phyloP scores from a whole-genome alignment of 176 grass and related monocot species.

The Rhynchospora pubera region DNA sequence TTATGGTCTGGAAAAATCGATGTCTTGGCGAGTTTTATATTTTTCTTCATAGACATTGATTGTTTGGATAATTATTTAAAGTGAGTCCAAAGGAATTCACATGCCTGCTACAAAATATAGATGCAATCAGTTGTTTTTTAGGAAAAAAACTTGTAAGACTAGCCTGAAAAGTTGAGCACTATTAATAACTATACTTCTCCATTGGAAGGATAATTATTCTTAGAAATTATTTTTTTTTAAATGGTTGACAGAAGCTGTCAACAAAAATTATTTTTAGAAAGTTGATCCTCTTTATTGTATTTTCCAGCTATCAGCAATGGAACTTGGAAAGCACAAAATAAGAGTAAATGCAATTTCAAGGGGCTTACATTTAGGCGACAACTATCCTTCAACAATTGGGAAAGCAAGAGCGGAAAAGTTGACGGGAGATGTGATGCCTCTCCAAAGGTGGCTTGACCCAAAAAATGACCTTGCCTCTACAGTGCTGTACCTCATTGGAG shows the following conservation, averaged over 20 bases:
- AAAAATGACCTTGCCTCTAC: constrained; percentile 81
- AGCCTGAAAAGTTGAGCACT: background rate
- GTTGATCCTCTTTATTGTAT: background rate
- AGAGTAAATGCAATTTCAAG: constrained; percentile 68
- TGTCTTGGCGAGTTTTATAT: background rate
- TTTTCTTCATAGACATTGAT: background rate
- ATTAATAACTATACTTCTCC: background rate
- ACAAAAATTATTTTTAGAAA: too few relatives aligned
- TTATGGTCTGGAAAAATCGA: background rate
- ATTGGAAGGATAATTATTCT: background rate
- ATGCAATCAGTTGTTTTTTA: background rate
- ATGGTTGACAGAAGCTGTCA: too few relatives aligned
- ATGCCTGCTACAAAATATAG: background rate
- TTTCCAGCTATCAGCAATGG: constrained; percentile 69
- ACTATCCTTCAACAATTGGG: constrained; percentile 45
- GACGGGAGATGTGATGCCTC: constrained; percentile 46
- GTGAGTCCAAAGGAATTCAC: background rate
- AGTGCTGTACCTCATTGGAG: constrained; percentile 64
- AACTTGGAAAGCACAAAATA: constrained; percentile 86
- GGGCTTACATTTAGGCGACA: constrained; percentile 63
- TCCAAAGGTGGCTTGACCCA: constrained; percentile 71
- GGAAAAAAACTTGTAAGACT: background rate
- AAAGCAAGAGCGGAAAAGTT: constrained; percentile 46
- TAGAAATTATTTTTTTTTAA: too few relatives aligned
- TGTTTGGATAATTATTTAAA: background rate